Base-by-base conservation (phyloP, 2,329 filamentous ascomycete species). In the Incumbomyces delicatus region DNA sequence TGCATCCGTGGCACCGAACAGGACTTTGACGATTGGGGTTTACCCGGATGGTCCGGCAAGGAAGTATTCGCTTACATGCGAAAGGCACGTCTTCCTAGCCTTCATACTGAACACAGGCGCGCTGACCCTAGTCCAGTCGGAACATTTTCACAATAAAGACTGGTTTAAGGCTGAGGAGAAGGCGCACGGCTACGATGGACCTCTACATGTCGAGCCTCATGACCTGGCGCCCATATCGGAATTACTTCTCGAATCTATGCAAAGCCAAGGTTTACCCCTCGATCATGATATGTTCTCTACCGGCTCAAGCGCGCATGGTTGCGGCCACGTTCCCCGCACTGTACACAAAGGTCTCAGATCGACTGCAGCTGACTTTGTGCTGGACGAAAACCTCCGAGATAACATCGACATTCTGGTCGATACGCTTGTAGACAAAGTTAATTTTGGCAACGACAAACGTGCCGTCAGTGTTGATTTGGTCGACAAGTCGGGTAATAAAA, bases 221-320 rank as follows among this genome's bases (percentile, higher is more conserved):
- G 75, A 78, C 49, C 62, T 78, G 1, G 75, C 75, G 2, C 76
- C 76, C 1, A 80, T 81, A 30, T 77, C 76, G 2, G 61, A 78
- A 37, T 65, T 73, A 27, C 59, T 80, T 8, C 63, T 73, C 22
- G 68, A 78, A 40, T 79, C 76, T 0, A 72, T 78, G 61, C 61
- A 74, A 7, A 74, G 72, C 1, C 63, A 72, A 49, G 77, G 76
- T 46, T 59, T 81, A 1, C 69, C 72, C 0, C 63, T 77, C n/a
- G 68, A 76, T 34, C 66, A 68, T 14, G 77, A 81, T 51, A 78
- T 81, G 74, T 80, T 80, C 56, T 70, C 71, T 1, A 73, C 69
- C 18, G 72, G 73, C 14, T 65, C 72, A 27, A 69, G 68, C 16
- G 60, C 74, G 1, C 70, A 77, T 43, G 76, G 75, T 1, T 78